Base-by-base conservation (phyloP, 2,329 filamentous ascomycete species). In the Ambrosiella xylebori region DNA sequence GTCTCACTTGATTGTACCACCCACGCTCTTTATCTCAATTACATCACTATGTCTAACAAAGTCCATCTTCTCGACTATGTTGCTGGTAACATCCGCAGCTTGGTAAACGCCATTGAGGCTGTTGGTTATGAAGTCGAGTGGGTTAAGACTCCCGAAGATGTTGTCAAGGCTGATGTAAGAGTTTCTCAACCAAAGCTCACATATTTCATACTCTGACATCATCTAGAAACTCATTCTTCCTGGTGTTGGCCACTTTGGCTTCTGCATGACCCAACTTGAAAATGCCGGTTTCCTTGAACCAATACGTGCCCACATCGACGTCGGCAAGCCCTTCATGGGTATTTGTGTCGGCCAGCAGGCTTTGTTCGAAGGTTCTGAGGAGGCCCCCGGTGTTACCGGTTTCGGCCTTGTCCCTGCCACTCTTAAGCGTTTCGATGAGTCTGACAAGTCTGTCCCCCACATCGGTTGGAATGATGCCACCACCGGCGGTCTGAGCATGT, bases 401-500 rank as follows among this genome's bases (percentile, higher is more conserved):
- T 74, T 98, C 53, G 85, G 84, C 4, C 51, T 95, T 36, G 82
- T 97, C 61, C 81, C 84, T 50, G 80, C 79, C 44, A 74, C 72
- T 9, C 78, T 98, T 63, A 76, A 80, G 66, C 83, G 84, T 61
- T 98, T 98, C 72, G 74, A 88, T 67, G 81, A 87, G 68, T 69
- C 71, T 38, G 74, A 79, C 65, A 97, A 97, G 73, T 84, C 89
- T 41, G 94, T 98, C n/a, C 93, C 93, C 44, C 94, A 98, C 72
- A 98, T 98, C 69, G 93, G 93, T 58, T 98, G 93, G 93, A 98
- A 98, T 71, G 89, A 84, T 64, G 93, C 94, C 50, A 84, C 83
- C 65, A 81, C 84, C 1, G 72, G 65, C 61, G 73, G 69, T 61
- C 70, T 67, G 59, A 68, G 68, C 64, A 78, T 97, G 59, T 96